Conservation (phyloP, 2,329 filamentous ascomycete species). For the Penicillium psychrosexuale region DNA sequence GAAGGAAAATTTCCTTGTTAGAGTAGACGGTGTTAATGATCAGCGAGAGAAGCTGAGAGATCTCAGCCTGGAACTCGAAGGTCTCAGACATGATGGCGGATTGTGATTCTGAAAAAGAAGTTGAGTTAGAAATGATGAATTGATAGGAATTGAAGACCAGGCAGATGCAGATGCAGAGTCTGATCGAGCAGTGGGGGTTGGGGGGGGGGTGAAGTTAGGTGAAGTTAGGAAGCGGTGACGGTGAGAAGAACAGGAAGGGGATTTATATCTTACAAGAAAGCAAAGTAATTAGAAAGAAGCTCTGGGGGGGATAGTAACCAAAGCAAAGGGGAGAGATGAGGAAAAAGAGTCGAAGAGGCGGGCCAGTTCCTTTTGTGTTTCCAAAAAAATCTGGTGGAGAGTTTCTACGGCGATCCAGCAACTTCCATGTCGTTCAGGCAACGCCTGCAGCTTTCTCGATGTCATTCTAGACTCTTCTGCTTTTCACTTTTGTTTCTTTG, state of each 20-base stretch:
- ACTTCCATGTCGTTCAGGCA: constrained; percentile 35
- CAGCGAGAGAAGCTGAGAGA: constrained; percentile 98
- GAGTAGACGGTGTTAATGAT: constrained; percentile 99
- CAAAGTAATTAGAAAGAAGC: constrained; percentile 17
- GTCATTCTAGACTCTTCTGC: constrained; percentile 21
- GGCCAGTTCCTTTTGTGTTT: constrained; percentile 29
- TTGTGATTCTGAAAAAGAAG: constrained; percentile 9
- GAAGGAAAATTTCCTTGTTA: constrained; percentile 99
- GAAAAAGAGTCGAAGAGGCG: constrained; percentile 17
- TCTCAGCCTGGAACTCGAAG: constrained; percentile 99
- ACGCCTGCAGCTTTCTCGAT: constrained; percentile 6
- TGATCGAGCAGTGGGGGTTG: constrained; percentile 7
- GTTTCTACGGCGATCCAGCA: constrained; percentile 41
- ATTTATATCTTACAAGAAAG: constrained; percentile 14
- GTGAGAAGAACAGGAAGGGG: constrained; percentile 10
- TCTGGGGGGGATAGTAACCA: constrained; percentile 18
- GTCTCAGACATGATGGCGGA: constrained; percentile 78
- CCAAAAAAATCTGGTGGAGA: constrained; percentile 31
- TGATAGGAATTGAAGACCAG: constrained; percentile 2
- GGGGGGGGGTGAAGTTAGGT: neutral
- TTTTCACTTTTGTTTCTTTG: neutral
- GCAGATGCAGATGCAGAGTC: constrained; percentile 9
- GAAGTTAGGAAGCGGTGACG: constrained; percentile 6
- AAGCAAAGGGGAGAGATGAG: constrained; percentile 20
- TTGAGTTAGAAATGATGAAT: neutral